phyloP scores from a whole-genome alignment of 495 filamentous ascomycete species.

The Hypoxylon fuscum region DNA sequence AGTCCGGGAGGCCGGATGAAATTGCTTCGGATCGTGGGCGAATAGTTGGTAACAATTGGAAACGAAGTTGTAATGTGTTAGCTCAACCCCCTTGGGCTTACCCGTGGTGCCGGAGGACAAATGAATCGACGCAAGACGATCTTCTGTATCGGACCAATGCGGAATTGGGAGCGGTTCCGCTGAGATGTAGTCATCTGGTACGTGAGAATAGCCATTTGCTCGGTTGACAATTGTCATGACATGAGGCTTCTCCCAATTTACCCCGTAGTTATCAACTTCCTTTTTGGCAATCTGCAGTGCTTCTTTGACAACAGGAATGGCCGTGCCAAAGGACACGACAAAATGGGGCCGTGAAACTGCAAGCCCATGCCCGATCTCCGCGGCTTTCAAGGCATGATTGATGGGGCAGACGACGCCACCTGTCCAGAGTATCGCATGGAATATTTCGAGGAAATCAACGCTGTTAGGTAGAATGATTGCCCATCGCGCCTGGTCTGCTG shows the following conservation, averaged over 20 bases:
- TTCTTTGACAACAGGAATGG: conserved; percentile 14
- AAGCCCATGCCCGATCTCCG: conserved; percentile 39
- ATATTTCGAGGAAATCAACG: conserved; percentile 49
- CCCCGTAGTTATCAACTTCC: conserved; percentile 22
- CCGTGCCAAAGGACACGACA: conserved; percentile 43
- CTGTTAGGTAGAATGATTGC: conserved; percentile 49
- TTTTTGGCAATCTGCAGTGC: conserved; percentile 30
- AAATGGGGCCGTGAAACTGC: conserved; percentile 42
- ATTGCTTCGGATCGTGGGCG: conserved; percentile 44
- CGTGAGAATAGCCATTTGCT: conserved; percentile 19
- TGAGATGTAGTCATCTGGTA: conserved; percentile 37
- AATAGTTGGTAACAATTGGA: conserved; percentile 60
- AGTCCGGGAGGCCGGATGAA: conserved; percentile 34
- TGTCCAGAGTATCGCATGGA: conserved; percentile 44
- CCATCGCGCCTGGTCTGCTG: conserved; percentile 45
- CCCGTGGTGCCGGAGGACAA: conserved; percentile 71
- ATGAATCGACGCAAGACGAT: conserved; percentile 39
- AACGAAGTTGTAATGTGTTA: conserved; percentile 75
- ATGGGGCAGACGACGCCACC: conserved; percentile 40
- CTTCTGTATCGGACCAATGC: conserved; percentile 41
- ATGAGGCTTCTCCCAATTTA: conserved; percentile 28
- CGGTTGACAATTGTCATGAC: conserved; percentile 36
- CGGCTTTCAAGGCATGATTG: conserved; percentile 36
- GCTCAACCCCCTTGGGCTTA: conserved; percentile 80
- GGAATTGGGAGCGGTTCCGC: conserved; percentile 45